These are phyloP conservation scores for Elasticomyces elasticus DNA, from an alignment of 495 filamentous ascomycete genomes.

Conservation along the genomic window DNA sequence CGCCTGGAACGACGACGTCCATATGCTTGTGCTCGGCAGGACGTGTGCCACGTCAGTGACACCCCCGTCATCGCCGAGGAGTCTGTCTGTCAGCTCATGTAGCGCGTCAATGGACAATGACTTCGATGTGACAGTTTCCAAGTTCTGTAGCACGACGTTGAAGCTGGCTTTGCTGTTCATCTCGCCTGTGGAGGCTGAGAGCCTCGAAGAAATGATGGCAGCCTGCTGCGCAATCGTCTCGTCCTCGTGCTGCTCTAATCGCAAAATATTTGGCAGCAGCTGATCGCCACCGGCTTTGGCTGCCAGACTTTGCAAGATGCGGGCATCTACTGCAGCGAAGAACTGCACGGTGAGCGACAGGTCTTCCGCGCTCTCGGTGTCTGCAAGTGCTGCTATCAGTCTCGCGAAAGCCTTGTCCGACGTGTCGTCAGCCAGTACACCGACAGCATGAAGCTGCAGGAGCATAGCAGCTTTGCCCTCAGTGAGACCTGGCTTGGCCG, in stretches of 20 bases:
- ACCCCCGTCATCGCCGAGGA: slow-evolving; percentile 31
- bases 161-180: slow-evolving; percentile 25
- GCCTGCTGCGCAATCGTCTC: slow-evolving; percentile 46
- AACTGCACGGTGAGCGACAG: neutral
- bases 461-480: neutral
- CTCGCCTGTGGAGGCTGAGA: slow-evolving; percentile 33
- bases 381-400: slow-evolving; percentile 16
- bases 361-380: neutral
- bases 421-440: slow-evolving; percentile 17
- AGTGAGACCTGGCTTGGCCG: neutral
- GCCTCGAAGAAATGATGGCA: slow-evolving; percentile 28
- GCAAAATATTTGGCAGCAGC: slow-evolving; percentile 46
- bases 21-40: slow-evolving; percentile 5
- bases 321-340: neutral
- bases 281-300: slow-evolving; percentile 37
- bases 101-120: slow-evolving; percentile 47
- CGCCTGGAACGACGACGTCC: slow-evolving; percentile 3
- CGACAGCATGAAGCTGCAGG: slow-evolving; percentile 2
- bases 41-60: neutral
- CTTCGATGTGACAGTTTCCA: slow-evolving; percentile 40
- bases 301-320: neutral
- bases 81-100: slow-evolving; percentile 41
- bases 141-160: slow-evolving; percentile 30
- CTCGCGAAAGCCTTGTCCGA: slow-evolving; percentile 24
- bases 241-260: slow-evolving; percentile 45